A percentile compares a stretch with the other conserved stretches of the same genome.
These are phyloP conservation scores for Lentinula edodes DNA, from an alignment of 768 basidiomycete genomes.

Conservation along the genomic window DNA sequence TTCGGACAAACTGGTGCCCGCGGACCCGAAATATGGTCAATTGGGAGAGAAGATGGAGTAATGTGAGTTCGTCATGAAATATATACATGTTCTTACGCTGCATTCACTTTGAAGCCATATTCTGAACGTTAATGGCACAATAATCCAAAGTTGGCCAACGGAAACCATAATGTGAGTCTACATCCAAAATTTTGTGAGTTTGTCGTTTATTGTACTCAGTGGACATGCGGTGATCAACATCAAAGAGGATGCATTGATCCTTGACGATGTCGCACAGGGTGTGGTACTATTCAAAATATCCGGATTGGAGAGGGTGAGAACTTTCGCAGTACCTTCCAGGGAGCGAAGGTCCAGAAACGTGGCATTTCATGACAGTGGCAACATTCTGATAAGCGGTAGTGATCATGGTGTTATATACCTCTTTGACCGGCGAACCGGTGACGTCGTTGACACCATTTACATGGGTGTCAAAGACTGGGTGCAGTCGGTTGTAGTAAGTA, in stretches of 20 bases:
- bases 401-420: conserved; percentile 2
- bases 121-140: background rate
- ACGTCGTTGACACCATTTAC: background rate
- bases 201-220: background rate
- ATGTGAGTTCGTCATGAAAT: background rate
- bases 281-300: background rate
- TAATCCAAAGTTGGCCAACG: background rate
- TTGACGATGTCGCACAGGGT: background rate
- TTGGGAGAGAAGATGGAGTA: conserved; percentile 1
- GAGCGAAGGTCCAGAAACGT: background rate
- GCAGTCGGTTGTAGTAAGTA: background rate
- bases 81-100: background rate
- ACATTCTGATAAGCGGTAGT: background rate
- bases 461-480: background rate
- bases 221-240: background rate
- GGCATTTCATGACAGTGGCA: background rate
- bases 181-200: too few species aligned
- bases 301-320: background rate
- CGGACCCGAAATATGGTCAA: background rate
- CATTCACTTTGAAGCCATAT: background rate
- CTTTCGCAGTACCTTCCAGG: background rate
- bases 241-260: background rate
- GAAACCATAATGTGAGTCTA: background rate
- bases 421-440: background rate
- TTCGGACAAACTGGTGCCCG: background rate